These are phyloP conservation scores for Colletotrichum orchidophilum DNA, from an alignment of 2,329 filamentous ascomycete species.

Conservation along the genomic window DNA sequence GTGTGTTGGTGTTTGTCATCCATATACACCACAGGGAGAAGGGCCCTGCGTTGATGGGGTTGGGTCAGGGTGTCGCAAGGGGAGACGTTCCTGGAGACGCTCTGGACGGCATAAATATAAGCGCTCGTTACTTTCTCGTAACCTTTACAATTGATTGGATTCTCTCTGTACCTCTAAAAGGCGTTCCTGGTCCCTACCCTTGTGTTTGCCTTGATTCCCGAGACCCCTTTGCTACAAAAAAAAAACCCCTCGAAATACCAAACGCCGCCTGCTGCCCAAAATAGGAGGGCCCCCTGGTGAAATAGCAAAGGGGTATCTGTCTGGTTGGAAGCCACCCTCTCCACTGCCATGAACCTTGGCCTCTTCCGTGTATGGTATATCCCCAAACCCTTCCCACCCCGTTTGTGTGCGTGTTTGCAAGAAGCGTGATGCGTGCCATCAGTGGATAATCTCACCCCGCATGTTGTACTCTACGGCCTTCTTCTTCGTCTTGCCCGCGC, in stretches of 20 bases:
- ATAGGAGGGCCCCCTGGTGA: not conserved
- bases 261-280: not conserved
- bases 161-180: not conserved
- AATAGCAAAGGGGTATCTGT: constrained; percentile 5
- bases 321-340: not conserved
- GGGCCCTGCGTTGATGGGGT: not conserved
- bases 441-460: constrained; percentile 34
- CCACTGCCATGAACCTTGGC: not conserved
- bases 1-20: too few relatives aligned
- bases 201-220: not conserved
- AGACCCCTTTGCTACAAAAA: not conserved
- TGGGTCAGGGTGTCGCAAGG: not conserved
- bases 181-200: not conserved
- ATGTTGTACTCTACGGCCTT: constrained; percentile 44
- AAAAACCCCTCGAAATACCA: not conserved
- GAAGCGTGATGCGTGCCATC: not conserved
- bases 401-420: too few relatives aligned
- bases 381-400: too few relatives aligned
- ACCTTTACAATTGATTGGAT: not conserved
- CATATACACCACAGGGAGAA: too few relatives aligned
- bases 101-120: too few relatives aligned
- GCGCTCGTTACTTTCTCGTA: too few relatives aligned
- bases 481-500: constrained; percentile 43
- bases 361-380: not conserved
- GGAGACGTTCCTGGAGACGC: not conserved